phyloP scores from a whole-genome alignment of 1,139 yeast genomes.

The Diutina rugosa region DNA sequence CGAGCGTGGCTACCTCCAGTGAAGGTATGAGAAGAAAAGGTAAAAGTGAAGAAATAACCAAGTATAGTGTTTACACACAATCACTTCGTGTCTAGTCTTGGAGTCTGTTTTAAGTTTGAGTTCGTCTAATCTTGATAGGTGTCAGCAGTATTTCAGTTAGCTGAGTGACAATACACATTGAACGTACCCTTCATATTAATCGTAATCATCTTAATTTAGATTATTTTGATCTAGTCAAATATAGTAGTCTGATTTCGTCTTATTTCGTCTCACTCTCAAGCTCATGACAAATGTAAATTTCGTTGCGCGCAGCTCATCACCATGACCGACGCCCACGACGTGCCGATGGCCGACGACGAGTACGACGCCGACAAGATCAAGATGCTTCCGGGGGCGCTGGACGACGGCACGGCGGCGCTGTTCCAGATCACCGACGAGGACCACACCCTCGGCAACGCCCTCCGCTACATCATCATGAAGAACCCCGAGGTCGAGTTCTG shows the following conservation, averaged over 20 bases:
- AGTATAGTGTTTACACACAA: too few species aligned
- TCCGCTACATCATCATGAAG: slow-evolving; percentile 90
- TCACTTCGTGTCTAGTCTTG: too few species aligned
- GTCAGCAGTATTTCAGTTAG: not conserved
- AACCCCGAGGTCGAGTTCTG: slow-evolving; percentile 97
- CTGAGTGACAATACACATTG: not conserved
- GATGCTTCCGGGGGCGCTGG: slow-evolving; percentile 80
- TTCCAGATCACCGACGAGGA: slow-evolving; percentile 90
- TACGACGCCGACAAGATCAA: slow-evolving; percentile 38
- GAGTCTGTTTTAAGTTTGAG: too few species aligned
- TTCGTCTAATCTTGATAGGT: too few species aligned
- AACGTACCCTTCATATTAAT: not conserved
- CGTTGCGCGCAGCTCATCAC: not conserved
- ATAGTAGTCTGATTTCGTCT: too few species aligned
- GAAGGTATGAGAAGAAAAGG: too few species aligned
- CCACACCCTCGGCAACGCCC: slow-evolving; percentile 89
- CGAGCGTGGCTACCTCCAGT: too few species aligned
- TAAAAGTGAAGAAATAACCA: too few species aligned
- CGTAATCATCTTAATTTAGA: too few species aligned
- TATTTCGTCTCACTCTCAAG: too few species aligned
- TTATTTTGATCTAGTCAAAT: too few species aligned
- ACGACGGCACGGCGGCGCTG: slow-evolving; percentile 91
- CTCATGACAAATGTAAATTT: too few species aligned
- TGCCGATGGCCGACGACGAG: slow-evolving; percentile 19
- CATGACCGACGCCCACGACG: slow-evolving; percentile 9